phyloP scores from a whole-genome alignment of 2,329 filamentous ascomycete genomes.

The Sphaerulina vaccinii region DNA sequence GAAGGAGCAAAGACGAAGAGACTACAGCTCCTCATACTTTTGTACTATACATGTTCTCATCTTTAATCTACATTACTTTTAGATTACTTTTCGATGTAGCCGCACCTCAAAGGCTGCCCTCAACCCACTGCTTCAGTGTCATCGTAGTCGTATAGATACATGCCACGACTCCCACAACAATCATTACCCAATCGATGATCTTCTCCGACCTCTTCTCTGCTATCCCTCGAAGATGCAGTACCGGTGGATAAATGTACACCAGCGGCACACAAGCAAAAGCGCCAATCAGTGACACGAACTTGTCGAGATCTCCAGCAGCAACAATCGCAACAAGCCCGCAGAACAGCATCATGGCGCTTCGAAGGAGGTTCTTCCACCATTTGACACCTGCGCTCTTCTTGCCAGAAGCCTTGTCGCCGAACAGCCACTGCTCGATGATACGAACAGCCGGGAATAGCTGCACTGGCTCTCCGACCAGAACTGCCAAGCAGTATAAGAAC shows the following conservation, averaged over 20 bases:
- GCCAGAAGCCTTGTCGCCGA: slow-evolving; percentile 63
- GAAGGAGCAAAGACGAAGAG: too few species aligned
- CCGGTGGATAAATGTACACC: slow-evolving; percentile 75
- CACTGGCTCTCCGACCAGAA: slow-evolving; percentile 71
- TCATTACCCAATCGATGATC: slow-evolving; percentile 60
- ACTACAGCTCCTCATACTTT: too few species aligned
- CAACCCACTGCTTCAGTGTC: slow-evolving; percentile 42
- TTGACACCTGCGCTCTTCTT: slow-evolving; percentile 65
- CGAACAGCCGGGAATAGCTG: slow-evolving; percentile 72
- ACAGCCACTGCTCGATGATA: slow-evolving; percentile 67
- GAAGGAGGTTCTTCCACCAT: slow-evolving; percentile 73
- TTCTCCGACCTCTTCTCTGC: slow-evolving; percentile 59
- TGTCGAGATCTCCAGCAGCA: slow-evolving; percentile 68
- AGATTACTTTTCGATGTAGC: not conserved
- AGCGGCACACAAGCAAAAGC: slow-evolving; percentile 72
- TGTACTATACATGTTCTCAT: not conserved
- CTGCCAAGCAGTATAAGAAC: slow-evolving; percentile 70
- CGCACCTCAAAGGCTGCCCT: slow-evolving; percentile 8
- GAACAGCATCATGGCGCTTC: slow-evolving; percentile 56
- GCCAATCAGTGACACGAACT: slow-evolving; percentile 72
- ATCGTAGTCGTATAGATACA: slow-evolving; percentile 72
- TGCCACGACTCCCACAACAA: slow-evolving; percentile 61
- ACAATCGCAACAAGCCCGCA: slow-evolving; percentile 62
- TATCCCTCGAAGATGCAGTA: slow-evolving; percentile 66
- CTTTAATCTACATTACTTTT: not conserved